Evolutionary conservation across 331 rosid species (phyloP).

Genomic region (Quercus phellos): DNA sequence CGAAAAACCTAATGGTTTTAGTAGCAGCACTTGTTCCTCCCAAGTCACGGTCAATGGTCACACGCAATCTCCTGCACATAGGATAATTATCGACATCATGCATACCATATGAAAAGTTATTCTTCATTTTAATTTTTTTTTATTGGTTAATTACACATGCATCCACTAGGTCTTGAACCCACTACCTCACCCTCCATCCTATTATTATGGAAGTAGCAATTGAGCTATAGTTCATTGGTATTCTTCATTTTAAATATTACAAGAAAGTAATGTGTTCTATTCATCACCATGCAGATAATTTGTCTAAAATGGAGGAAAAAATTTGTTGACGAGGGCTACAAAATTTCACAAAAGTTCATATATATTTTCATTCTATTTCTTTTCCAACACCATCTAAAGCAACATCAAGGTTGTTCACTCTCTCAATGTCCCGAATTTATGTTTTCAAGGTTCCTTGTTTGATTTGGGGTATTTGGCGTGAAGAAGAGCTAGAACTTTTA

Average conservation of each 20-base stretch:
- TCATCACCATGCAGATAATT: neutral
- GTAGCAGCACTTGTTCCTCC: constrained; percentile 90
- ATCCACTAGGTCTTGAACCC: too few relatives aligned
- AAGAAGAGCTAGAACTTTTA: too few relatives aligned
- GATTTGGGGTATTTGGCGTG: too few relatives aligned
- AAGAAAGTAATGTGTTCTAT: neutral
- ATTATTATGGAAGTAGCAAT: too few relatives aligned
- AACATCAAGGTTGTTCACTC: neutral
- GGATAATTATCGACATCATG: constrained; percentile 9
- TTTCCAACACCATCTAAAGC: neutral
- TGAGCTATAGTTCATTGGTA: too few relatives aligned
- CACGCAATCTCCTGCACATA: constrained; percentile 73
- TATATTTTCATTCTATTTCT: neutral
- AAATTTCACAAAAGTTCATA: neutral
- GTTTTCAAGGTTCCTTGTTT: neutral
- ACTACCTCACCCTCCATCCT: too few relatives aligned
- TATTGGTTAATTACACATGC: too few relatives aligned
- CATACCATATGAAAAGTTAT: neutral
- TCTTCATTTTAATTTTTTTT: neutral
- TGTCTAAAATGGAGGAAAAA: neutral
- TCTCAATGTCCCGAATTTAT: neutral
- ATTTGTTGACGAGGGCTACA: neutral
- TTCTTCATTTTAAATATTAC: neutral
- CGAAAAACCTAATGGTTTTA: constrained; percentile 76
- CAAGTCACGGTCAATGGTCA: constrained; percentile 87